phyloP scores from a whole-genome alignment of 768 basidiomycete species.

The Xerocomellus intermedius region DNA sequence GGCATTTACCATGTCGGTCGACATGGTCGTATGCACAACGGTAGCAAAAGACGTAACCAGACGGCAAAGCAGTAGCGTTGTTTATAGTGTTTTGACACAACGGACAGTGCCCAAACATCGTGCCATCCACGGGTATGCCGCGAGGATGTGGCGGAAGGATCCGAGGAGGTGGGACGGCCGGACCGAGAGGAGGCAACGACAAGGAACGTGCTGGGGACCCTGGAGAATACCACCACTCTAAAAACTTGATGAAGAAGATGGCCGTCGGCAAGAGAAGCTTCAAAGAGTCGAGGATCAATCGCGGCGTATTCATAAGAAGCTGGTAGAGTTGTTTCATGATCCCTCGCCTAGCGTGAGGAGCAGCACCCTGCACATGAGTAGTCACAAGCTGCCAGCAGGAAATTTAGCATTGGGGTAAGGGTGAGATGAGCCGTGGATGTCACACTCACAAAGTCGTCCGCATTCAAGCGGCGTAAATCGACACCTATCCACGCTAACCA shows the following conservation, averaged over 20 bases:
- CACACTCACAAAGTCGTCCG: slow-evolving; percentile 71
- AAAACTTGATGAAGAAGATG: slow-evolving; percentile 94
- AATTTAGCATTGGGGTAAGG: slow-evolving; percentile 1
- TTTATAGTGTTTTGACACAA: slow-evolving; percentile 69
- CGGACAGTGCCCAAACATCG: slow-evolving; percentile 80
- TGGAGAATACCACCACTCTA: slow-evolving; percentile 99
- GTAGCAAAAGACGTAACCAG: slow-evolving; percentile 95
- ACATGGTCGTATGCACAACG: slow-evolving; percentile 85
- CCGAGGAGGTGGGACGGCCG: slow-evolving; percentile 72
- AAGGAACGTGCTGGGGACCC: slow-evolving; percentile 80
- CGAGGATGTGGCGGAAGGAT: slow-evolving; percentile 74
- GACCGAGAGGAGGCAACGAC: slow-evolving; percentile 58
- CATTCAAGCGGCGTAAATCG: slow-evolving; percentile 73
- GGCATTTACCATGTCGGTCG: slow-evolving; percentile 75
- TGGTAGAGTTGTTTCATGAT: slow-evolving; percentile 44
- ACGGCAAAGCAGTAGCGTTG: slow-evolving; percentile 88
- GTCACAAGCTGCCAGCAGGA: slow-evolving; percentile 15
- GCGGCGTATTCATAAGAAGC: slow-evolving; percentile 53
- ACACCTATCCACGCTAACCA: slow-evolving; percentile 88
- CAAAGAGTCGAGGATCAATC: slow-evolving; percentile 71
- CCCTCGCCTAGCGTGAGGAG: slow-evolving; percentile 32
- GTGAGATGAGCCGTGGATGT: neutral
- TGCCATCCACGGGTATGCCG: slow-evolving; percentile 60
- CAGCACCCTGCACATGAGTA: slow-evolving; percentile 12
- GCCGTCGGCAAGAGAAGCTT: slow-evolving; percentile 79